These are phyloP conservation scores for Monosporozyma servazzii DNA, from an alignment of 805 yeast genomes.

Conservation along the genomic window DNA sequence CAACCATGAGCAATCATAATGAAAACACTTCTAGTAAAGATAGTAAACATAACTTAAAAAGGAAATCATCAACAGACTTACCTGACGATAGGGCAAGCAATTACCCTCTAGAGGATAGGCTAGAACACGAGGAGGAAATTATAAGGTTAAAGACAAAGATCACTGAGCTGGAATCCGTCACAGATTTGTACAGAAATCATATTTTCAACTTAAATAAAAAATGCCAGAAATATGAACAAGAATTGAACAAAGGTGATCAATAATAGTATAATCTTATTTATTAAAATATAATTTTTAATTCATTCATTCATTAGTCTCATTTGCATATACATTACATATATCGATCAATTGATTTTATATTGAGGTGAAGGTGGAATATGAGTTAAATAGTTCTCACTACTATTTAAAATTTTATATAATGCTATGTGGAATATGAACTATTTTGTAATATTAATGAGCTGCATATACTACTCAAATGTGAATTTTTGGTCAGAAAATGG, in stretches of 20 bases:
- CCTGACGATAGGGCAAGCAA: background rate
- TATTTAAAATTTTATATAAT: background rate
- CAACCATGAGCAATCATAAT: background rate
- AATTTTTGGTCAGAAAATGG: background rate
- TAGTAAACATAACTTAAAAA: background rate
- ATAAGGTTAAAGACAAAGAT: constrained; percentile 61
- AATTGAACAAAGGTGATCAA: constrained; percentile 3
- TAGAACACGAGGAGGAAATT: constrained; percentile 28
- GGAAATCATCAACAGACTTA: background rate
- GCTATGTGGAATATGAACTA: background rate
- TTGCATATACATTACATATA: background rate
- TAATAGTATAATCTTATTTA: background rate
- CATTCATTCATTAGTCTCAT: background rate
- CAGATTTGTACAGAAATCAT: constrained; percentile 76
- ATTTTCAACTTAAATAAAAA: constrained; percentile 64
- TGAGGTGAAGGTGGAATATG: background rate
- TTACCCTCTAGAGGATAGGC: constrained; percentile 5
- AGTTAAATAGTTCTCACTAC: background rate
- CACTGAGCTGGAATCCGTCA: constrained; percentile 81
- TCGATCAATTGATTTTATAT: background rate
- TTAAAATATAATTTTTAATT: background rate
- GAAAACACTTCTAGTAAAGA: background rate
- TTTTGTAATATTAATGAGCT: background rate
- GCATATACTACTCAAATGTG: background rate
- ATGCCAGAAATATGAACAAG: constrained; percentile 21